Conservation (phyloP, 306 rosid genomes). For the Cercis canadensis region DNA sequence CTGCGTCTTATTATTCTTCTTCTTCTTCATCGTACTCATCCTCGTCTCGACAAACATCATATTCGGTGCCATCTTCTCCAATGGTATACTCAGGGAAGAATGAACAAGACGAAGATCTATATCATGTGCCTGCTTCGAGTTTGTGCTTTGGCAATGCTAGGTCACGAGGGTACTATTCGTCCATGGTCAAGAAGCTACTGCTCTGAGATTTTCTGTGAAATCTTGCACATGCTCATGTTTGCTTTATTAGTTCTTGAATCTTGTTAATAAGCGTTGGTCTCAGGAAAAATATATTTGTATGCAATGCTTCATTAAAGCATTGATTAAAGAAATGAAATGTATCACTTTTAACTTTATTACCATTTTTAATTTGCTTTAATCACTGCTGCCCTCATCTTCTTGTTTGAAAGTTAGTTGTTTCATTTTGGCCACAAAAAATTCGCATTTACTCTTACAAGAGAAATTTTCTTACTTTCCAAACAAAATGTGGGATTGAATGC, state of each 20-base stretch:
- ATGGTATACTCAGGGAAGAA: slow-evolving; percentile 33
- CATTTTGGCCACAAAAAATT: too few species aligned
- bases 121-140: slow-evolving; percentile 39
- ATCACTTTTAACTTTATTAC: slow-evolving; percentile 1
- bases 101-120: slow-evolving; percentile 33
- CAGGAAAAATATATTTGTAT: not conserved
- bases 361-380: too few species aligned
- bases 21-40: slow-evolving; percentile 42
- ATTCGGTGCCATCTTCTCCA: slow-evolving; percentile 55
- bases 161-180: slow-evolving; percentile 52
- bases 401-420: too few species aligned
- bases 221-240: not conserved
- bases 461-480: not conserved
- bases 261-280: slow-evolving; percentile 20
- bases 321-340: slow-evolving; percentile 22
- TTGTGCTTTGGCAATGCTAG: slow-evolving; percentile 32
- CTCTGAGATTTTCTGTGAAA: slow-evolving; percentile 46
- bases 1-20: slow-evolving; percentile 34
- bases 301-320: not conserved
- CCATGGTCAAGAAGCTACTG: slow-evolving; percentile 63
- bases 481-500: not conserved
- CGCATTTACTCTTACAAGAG: not conserved
- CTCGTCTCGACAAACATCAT: slow-evolving; percentile 18
- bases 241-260: not conserved
- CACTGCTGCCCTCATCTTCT: too few species aligned